Conservation (phyloP, 2,329 filamentous ascomycete species). For the Zarea fungicola region DNA sequence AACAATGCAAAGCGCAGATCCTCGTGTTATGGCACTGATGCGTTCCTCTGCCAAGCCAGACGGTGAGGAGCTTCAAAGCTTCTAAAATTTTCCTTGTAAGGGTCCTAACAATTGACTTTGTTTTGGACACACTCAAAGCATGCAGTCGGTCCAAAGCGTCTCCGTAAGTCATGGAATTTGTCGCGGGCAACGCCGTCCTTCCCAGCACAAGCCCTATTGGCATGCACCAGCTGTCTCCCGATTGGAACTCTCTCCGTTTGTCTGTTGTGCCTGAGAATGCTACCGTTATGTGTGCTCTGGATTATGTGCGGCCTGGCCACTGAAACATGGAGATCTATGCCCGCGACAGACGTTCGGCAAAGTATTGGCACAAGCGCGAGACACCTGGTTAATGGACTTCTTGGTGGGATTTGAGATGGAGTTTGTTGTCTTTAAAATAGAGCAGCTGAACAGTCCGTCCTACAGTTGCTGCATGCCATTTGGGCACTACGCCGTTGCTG, state of each 20-base stretch:
- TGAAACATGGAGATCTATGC: neutral
- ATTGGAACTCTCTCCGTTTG: neutral
- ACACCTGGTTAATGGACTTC: neutral
- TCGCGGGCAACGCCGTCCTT: neutral
- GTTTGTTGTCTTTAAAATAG: neutral
- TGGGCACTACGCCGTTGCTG: constrained; percentile 15
- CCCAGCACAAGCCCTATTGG: neutral
- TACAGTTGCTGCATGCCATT: too few species aligned
- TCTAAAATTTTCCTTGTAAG: neutral
- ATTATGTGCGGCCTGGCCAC: neutral
- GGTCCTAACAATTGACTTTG: neutral
- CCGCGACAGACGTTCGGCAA: neutral
- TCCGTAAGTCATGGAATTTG: neutral
- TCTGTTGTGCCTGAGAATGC: neutral
- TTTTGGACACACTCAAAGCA: neutral
- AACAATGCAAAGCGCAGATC: too few species aligned
- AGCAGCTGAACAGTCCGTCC: too few species aligned
- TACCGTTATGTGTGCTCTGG: neutral
- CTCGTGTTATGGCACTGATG: too few species aligned
- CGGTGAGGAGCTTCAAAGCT: too few species aligned
- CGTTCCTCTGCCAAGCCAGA: too few species aligned
- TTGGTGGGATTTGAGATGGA: neutral
- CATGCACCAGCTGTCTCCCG: neutral
- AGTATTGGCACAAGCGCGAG: neutral
- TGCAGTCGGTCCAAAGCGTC: neutral